These are phyloP conservation scores for Globisporangium spinosum DNA, from an alignment of 352 stramenopile species.

Conservation along the genomic window DNA sequence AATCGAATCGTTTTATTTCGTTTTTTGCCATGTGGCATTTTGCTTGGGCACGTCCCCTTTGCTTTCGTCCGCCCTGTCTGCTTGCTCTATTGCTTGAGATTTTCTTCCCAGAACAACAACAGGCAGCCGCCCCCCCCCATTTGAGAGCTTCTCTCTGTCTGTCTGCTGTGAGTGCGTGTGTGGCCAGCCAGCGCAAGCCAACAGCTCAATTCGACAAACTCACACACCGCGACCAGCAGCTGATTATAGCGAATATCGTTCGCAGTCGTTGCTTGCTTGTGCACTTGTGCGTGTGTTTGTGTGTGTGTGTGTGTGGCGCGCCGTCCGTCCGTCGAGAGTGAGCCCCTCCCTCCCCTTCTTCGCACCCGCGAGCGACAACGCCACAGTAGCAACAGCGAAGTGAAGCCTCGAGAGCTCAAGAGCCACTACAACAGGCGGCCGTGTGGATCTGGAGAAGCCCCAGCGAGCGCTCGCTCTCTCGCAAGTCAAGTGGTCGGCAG, in stretches of 20 bases:
- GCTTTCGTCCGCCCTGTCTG: no score
- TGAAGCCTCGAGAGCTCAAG: not conserved
- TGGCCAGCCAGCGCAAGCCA: not conserved
- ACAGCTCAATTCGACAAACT: not conserved
- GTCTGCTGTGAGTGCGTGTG: not conserved
- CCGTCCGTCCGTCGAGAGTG: not conserved
- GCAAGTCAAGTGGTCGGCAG: not conserved
- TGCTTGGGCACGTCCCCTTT: no score
- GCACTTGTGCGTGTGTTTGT: not conserved
- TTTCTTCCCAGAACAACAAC: no score
- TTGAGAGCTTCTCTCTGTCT: not conserved
- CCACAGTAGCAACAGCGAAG: not conserved
- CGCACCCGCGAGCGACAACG: not conserved
- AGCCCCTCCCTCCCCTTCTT: not conserved
- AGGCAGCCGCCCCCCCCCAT: no score
- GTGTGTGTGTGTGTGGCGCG: not conserved
- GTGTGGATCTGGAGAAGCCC: not conserved
- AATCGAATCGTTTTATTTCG: no score
- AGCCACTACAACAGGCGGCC: not conserved
- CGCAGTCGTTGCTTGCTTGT: not conserved
- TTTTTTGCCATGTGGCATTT: no score
- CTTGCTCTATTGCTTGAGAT: no score
- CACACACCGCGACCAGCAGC: not conserved
- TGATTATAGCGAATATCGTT: conserved; percentile 1
- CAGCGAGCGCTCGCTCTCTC: not conserved